These are phyloP conservation scores for Litchi chinensis DNA, from an alignment of 345 rosid genomes.

Conservation along the genomic window DNA sequence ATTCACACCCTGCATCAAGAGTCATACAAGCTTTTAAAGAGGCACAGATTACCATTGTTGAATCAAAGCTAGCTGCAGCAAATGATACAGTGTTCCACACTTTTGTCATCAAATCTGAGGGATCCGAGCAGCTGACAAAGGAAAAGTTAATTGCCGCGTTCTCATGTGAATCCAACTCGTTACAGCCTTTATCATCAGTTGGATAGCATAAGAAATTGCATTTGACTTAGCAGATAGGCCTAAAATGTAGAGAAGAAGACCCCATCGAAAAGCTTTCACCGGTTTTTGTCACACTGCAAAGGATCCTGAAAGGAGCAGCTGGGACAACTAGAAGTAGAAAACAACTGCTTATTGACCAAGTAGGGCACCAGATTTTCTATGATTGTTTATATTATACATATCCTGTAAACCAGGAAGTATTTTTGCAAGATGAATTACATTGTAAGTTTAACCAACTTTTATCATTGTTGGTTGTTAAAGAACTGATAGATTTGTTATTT, in stretches of 20 bases:
- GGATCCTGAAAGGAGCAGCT: slow-evolving; percentile 30
- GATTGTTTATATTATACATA: slow-evolving; percentile 58
- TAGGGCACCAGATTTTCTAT: slow-evolving; percentile 49
- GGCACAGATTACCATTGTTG: slow-evolving; percentile 56
- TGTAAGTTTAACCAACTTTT: slow-evolving; percentile 38
- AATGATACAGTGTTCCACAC: slow-evolving; percentile 69
- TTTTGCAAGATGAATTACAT: slow-evolving; percentile 47
- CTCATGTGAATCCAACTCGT: slow-evolving; percentile 46
- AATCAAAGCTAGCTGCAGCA: slow-evolving; percentile 66
- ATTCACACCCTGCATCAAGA: slow-evolving; percentile 78
- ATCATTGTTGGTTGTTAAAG: slow-evolving; percentile 36
- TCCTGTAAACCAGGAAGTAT: slow-evolving; percentile 38
- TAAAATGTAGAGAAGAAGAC: slow-evolving; percentile 46
- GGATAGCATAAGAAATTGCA: slow-evolving; percentile 38
- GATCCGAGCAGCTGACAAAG: slow-evolving; percentile 74
- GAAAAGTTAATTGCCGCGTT: slow-evolving; percentile 79
- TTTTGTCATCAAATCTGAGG: slow-evolving; percentile 74
- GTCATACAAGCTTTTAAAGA: slow-evolving; percentile 78
- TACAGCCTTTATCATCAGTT: slow-evolving; percentile 57
- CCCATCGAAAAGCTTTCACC: slow-evolving; percentile 38
- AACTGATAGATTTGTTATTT: slow-evolving; percentile 21
- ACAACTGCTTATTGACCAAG: slow-evolving; percentile 48
- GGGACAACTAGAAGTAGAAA: slow-evolving; percentile 48
- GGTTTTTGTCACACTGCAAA: slow-evolving; percentile 36
- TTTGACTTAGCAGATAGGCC: slow-evolving; percentile 40